Evolutionary conservation across 495 filamentous ascomycete species (phyloP).

Genomic region (Aspergillus leporis): DNA sequence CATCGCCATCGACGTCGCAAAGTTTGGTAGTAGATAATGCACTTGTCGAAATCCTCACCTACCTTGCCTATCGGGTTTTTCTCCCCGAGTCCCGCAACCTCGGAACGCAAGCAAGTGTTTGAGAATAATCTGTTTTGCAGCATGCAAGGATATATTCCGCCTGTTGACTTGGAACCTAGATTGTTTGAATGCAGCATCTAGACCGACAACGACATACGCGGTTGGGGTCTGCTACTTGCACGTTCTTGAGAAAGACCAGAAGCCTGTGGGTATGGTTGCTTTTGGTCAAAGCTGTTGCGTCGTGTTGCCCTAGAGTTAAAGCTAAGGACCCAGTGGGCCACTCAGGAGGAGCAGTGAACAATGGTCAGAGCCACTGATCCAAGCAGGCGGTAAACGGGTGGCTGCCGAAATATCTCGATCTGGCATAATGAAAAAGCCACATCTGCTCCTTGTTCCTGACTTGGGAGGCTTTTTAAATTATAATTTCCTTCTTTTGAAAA

Average conservation of each 20-base stretch:
- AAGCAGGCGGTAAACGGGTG: not conserved
- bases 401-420: not conserved
- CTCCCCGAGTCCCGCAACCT: not conserved
- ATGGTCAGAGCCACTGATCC: slow-evolving; percentile 6
- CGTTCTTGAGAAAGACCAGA: not conserved
- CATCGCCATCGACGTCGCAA: not conserved
- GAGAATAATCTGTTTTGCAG: not conserved
- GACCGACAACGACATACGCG: not conserved
- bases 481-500: too few species aligned
- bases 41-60: too few species aligned
- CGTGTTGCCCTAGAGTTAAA: not conserved
- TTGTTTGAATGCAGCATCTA: not conserved
- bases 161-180: not conserved
- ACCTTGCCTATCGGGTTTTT: not conserved
- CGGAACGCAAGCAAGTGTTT: not conserved
- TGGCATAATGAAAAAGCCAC: not conserved
- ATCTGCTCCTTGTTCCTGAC: not conserved
- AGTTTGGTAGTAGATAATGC: too few species aligned
- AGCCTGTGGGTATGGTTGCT: not conserved
- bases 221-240: not conserved
- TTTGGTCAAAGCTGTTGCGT: not conserved
- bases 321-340: not conserved
- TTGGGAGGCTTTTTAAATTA: too few species aligned
- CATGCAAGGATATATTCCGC: not conserved
- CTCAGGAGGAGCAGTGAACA: not conserved